Evolutionary conservation across 225 moss, liverwort and hornwort species (phyloP), one percentile per base, ranked within the genome.

Genomic region (Polytrichum formosum): DNA sequence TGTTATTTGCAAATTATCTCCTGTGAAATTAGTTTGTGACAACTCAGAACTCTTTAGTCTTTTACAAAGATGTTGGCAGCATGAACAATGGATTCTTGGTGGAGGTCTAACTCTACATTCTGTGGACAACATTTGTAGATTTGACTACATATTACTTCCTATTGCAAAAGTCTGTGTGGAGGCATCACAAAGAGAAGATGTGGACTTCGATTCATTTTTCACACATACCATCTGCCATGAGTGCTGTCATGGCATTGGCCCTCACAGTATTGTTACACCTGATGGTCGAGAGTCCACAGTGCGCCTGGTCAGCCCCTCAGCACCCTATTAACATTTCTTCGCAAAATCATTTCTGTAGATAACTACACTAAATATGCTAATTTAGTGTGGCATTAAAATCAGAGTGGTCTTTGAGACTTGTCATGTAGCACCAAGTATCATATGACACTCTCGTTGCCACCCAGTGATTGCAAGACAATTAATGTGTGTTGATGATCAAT

Each of bases 241-340:
- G 66, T 97, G 96, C 81, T 97, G 96, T 79, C 96, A 97, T 76
- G 92, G 96, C 35, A 97, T 97, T 77, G 96, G 96, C 54, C 96
- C 96, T 17, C 96, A 97, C 74, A 90, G 76, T 70, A 97, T 97
- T 53, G 85, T 83, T 53, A 83, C 85, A 61, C 87, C 79, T 58
- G 85, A 85, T 67, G 93, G 92, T 26, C 87, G 80, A 74, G 74
- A 92, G 67, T 90, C 96, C 67, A 97, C 96, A 33, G 96, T 97
- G 61, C 92, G 93, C 74, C 76, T 92, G 90, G 93, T 97, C 61
- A 76, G 85, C 28, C 54, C 60, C 61, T n/a, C 58, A 64, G 71
- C 67, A 73, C 65, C 54, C 61, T 28, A 56, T 62, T 80, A 2
- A n/a, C 46, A 27, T 31, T 53, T 62, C 46, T 65, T 67, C 1